Conservation (phyloP, 202 grass and related monocot species). For the Setaria viridis region DNA sequence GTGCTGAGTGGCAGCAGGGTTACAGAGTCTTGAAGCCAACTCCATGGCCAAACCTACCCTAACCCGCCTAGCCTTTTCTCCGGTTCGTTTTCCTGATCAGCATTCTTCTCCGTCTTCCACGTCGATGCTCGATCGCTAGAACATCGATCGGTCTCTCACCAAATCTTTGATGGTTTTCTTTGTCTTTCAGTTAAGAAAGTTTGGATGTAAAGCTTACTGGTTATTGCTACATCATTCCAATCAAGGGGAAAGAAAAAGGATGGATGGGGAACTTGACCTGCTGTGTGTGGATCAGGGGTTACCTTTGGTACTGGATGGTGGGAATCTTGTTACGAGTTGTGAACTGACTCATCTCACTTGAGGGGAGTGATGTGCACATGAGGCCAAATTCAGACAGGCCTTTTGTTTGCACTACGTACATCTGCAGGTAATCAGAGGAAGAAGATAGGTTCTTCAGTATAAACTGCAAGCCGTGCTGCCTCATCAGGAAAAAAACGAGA, state of each 20-base stretch:
- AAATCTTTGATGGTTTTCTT: constrained; percentile 46
- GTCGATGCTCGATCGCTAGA: constrained; percentile 19
- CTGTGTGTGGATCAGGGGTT: not conserved
- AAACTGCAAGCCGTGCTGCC: too few relatives aligned
- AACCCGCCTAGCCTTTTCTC: not conserved
- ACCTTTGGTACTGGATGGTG: constrained; percentile 3
- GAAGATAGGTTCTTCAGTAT: not conserved
- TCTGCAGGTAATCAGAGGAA: too few relatives aligned
- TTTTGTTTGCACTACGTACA: not conserved
- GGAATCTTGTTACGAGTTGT: constrained; percentile 23
- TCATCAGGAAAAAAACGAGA: too few relatives aligned
- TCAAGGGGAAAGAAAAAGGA: not conserved
- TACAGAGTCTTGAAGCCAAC: constrained; percentile 56
- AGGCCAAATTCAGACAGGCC: not conserved
- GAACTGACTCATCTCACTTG: constrained; percentile 8
- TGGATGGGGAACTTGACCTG: constrained; percentile 24
- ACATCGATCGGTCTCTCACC: constrained; percentile 38
- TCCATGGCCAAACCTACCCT: constrained; percentile 38
- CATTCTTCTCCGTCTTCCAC: not conserved
- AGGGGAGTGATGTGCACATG: constrained; percentile 5
- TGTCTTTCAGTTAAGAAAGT: constrained; percentile 53
- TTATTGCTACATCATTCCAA: constrained; percentile 7
- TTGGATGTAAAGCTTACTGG: not conserved
- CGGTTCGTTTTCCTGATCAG: not conserved
- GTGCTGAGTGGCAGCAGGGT: not conserved